Base-by-base conservation (phyloP, 2,329 filamentous ascomycete genomes). In the Beauveria sp. region DNA sequence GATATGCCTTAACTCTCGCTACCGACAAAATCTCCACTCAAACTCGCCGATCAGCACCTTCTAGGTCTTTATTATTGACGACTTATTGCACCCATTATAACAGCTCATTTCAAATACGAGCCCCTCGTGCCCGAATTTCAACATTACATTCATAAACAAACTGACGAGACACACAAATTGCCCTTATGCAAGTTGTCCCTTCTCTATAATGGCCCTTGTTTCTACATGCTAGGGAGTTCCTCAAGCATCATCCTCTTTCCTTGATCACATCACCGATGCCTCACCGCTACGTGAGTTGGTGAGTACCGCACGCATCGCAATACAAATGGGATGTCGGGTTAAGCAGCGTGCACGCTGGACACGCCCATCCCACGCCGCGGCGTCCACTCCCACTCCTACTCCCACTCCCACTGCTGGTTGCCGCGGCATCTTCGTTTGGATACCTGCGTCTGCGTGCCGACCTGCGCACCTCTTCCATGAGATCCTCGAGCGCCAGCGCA, bases 401-500 rank as follows among this genome's bases (percentile, higher is more conserved):
- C 10, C 31, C 31, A 14, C 51, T 48, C 28, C 62, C 24, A 63
- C 60, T 58, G 61, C 58, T 28, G 55, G 31, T 34, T 10, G 54
- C n/a, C 50, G 56, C 28, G 18, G 26, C 24, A 12, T 38, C 20
- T 14, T 45, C 57, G 16, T 14, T 20, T 8, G 1, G 52, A 34
- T 20, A n/a, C 42, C 42, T 43, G 7, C 20, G 24, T 16, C 14
- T 34, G 51, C 34, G 43, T 34, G 31, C 12, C 22, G 20, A 40
- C 40, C 20, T 14, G 2, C 3, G 16, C 49, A 9, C 34, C 54
- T 46, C 49, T 26, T n/a, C 89, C 28, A 95, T 88, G 20, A 96
- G 79, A 69, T 97, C 93, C 77, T 90, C 92, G 38, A 96, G 79
- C 0, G 92, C 92, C 69, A 93, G 86, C 59, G 91, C 86, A 64